These are phyloP conservation scores for Xylariomycetidae sp. DNA, from an alignment of 2,329 filamentous ascomycete species.

Conservation along the genomic window DNA sequence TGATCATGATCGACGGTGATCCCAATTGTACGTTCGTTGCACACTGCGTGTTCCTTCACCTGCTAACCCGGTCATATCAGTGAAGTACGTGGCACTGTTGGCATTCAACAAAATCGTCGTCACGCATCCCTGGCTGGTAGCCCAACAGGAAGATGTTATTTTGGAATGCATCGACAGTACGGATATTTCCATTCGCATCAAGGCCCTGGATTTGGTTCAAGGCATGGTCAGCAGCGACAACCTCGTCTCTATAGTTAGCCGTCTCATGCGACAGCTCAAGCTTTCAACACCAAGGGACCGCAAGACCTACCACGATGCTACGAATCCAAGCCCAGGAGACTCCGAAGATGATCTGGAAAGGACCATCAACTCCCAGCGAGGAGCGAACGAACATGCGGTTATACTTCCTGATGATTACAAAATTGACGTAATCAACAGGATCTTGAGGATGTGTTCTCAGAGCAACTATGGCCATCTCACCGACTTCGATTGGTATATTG, in stretches of 20 bases:
- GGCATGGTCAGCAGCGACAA: slow-evolving; percentile 92
- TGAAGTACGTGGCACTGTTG: slow-evolving; percentile 94
- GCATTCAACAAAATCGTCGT: slow-evolving; percentile 92
- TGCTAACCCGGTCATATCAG: slow-evolving; percentile 35
- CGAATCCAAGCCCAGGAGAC: slow-evolving; percentile 33
- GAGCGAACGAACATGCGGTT: slow-evolving; percentile 39
- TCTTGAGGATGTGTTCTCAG: slow-evolving; percentile 82
- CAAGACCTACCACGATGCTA: slow-evolving; percentile 38
- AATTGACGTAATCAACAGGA: slow-evolving; percentile 71
- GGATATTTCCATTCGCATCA: slow-evolving; percentile 91
- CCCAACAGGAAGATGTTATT: slow-evolving; percentile 92
- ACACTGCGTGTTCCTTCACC: slow-evolving; percentile 8
- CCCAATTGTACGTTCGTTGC: slow-evolving; percentile 66
- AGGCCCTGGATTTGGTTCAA: slow-evolving; percentile 84
- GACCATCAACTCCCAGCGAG: slow-evolving; percentile 28
- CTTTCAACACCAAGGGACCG: slow-evolving; percentile 52
- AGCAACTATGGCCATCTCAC: slow-evolving; percentile 79
- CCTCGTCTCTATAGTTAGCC: slow-evolving; percentile 74
- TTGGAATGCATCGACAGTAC: slow-evolving; percentile 92
- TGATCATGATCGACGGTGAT: slow-evolving; percentile 90
- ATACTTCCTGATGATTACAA: slow-evolving; percentile 82
- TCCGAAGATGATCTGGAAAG: slow-evolving; percentile 44
- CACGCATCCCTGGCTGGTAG: slow-evolving; percentile 82
- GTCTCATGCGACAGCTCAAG: slow-evolving; percentile 81
- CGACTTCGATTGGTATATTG: slow-evolving; percentile 98